These are phyloP conservation scores for Schoenoplectus triqueter DNA, from an alignment of 202 grass and related monocot species.

Conservation along the genomic window DNA sequence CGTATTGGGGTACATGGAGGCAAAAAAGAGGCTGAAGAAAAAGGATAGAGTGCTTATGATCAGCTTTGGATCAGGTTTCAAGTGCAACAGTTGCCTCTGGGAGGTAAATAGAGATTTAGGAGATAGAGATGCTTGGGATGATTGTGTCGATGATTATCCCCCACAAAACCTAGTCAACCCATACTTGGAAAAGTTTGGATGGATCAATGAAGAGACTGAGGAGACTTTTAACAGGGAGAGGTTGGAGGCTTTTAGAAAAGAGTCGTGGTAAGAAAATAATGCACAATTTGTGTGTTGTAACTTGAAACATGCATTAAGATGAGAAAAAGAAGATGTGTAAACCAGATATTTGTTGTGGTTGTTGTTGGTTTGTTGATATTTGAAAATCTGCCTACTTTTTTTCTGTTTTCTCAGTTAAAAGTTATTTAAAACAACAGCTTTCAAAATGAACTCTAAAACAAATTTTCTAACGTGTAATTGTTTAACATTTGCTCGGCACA, in stretches of 20 bases:
- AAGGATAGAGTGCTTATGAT: constrained; percentile 84
- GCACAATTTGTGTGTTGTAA: neutral
- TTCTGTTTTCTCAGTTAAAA: neutral
- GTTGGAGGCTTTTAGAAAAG: neutral
- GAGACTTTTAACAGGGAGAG: constrained; percentile 39
- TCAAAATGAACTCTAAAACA: neutral
- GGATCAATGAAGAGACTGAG: constrained; percentile 73
- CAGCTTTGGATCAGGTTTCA: constrained; percentile 86
- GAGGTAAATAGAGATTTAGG: constrained; percentile 61
- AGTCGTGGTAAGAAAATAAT: neutral
- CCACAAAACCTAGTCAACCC: constrained; percentile 69
- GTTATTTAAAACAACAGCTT: neutral
- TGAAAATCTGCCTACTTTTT: neutral
- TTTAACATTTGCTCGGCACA: no score
- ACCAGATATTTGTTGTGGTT: neutral
- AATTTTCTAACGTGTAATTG: neutral
- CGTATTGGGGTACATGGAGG: constrained; percentile 94
- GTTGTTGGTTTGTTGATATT: neutral
- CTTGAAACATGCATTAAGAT: neutral
- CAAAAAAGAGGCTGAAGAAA: constrained; percentile 60
- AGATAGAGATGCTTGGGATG: constrained; percentile 67
- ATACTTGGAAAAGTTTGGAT: constrained; percentile 79
- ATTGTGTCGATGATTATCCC: constrained; percentile 71
- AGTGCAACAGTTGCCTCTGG: constrained; percentile 97
- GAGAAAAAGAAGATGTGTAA: neutral